Base-by-base conservation (phyloP, 805 yeast species). In the Schwanniomyces sp. region DNA sequence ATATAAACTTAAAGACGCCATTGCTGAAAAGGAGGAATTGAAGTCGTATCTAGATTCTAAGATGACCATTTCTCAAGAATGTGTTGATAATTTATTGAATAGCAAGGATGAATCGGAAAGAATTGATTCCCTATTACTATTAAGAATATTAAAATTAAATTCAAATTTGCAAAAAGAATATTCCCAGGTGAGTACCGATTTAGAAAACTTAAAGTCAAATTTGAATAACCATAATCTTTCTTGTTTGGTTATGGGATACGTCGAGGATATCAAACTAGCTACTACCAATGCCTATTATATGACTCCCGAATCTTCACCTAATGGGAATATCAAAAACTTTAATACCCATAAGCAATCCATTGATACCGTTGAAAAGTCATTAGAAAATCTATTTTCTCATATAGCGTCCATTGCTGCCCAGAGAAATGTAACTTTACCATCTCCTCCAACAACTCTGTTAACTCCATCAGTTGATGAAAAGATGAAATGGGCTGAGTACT, bases 391-490 rank as follows among this genome's bases (percentile, higher is more conserved):
- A 24, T 71, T 78, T 25, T 63, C 80, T 0, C 76, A 77, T 40
- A 65, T 80, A 10, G 77, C 76, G 28, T 70, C 80, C 0, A 57
- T 73, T 7, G 75, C 82, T 0, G 79, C 72, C 7, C 76, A 74
- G 46, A 63, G 66, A 40, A 65, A 64, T 50, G 64, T 79, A 3
- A 52, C 61, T 4, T 57, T 80, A 34, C 81, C 82, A 50, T 66
- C 34, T 49, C 56, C 54, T 40, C 45, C 54, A n/a, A 41, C 58
- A 7, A 47, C 50, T 2, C 44, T 51, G 7, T 63, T 55, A 17
- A 50, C 52, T n/a, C 52, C 50, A 18, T 44, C 64, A 1, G 43
- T 62, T 16, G 65, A 64, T 25, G 52, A 58, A 6, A 57, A 61
- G 40, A 59, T 66, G 3, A 40, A 52, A 28, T 75, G 79, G 79